Base-by-base conservation (phyloP, 768 basidiomycete species). In the Leccinum ochraceum region DNA sequence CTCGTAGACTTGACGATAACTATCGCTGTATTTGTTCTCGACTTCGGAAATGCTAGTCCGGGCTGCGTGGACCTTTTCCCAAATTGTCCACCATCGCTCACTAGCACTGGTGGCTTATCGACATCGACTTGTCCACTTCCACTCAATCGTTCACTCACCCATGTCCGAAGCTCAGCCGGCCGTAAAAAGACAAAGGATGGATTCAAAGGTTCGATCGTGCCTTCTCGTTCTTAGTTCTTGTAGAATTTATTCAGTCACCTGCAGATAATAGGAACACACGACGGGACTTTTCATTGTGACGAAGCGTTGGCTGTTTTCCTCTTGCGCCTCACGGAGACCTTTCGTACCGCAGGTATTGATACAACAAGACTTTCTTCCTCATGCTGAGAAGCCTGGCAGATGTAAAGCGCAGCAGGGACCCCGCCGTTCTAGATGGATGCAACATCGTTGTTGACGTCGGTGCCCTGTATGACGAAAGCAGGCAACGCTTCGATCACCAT, bases 371-470 rank as follows among this genome's bases (percentile, higher is more conserved):
- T 49, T 51, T 36, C 17, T 24, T 54, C 17, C n/a, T 49, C 51
- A 3, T 56, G 52, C 51, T 63, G 48, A 69, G 16, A 17, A 36
- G 7, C 36, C 26, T 16, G 57, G 44, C 67, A 87, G 87, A 81
- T 60, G 68, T 95, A 34, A 87, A 86, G 68, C 85, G 94, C 42
- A 87, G 81, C 44, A 83, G 94, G 46, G 89, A 94, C 70, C 87
- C 88, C 4, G 80, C 78, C 11, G 66, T 86, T 16, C 81, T 95
- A 36, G 86, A 87, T 61, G 80, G 85, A 6, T 95, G 95, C 73
- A 89, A 95, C 72, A 94, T 99, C 69, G 92, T 99, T 32, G 94
- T 98, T 24, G 96, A 99, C 70, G 95, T 99, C 54, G 95, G 97
- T 10, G 95, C 91, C 6, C 82, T 91, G 24, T 99, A 98, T 73